Evolutionary conservation across 768 basidiomycete species (phyloP).

Genomic region (Plicaturopsis crispa): DNA sequence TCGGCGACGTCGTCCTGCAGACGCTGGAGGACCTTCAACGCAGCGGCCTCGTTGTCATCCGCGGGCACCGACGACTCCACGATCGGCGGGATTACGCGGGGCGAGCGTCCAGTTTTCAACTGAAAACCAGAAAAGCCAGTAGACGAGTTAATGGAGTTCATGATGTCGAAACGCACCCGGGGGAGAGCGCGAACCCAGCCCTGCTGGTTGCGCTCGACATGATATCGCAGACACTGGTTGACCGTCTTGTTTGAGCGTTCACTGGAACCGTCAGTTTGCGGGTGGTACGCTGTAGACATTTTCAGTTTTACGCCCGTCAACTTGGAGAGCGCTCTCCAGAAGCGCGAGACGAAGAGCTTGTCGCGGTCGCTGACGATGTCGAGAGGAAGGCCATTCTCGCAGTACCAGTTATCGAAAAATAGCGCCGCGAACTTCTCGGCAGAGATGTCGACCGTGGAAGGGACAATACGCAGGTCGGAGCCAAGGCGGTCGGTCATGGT

Average conservation of each 20-base stretch:
- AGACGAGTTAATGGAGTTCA: slow-evolving; percentile 21
- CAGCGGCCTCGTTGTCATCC: slow-evolving; percentile 3
- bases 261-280: slow-evolving; percentile 25
- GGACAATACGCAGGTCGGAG: slow-evolving; percentile 13
- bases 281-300: slow-evolving; percentile 28
- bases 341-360: slow-evolving; percentile 20
- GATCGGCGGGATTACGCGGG: slow-evolving; percentile 16
- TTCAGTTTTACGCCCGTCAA: slow-evolving; percentile 19
- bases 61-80: background rate
- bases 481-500: slow-evolving; percentile 18
- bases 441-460: slow-evolving; percentile 7
- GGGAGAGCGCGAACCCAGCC: slow-evolving; percentile 23
- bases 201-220: slow-evolving; percentile 15
- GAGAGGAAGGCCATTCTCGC: slow-evolving; percentile 21
- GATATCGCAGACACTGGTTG: slow-evolving; percentile 16
- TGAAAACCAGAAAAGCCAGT: slow-evolving; percentile 26
- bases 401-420: slow-evolving; percentile 21
- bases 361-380: slow-evolving; percentile 24
- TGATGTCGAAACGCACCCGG: slow-evolving; percentile 20
- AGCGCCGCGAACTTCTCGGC: slow-evolving; percentile 15
- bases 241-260: slow-evolving; percentile 25
- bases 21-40: slow-evolving; percentile 2
- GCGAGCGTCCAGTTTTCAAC: slow-evolving; percentile 13
- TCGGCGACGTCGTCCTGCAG: slow-evolving; percentile 12
- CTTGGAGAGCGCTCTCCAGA: slow-evolving; percentile 19